Percentiles rank a stretch among this genome's conserved stretches.
Evolutionary conservation across 257 asterid species (phyloP).

Genomic region (Galeopsis tetrahit): DNA sequence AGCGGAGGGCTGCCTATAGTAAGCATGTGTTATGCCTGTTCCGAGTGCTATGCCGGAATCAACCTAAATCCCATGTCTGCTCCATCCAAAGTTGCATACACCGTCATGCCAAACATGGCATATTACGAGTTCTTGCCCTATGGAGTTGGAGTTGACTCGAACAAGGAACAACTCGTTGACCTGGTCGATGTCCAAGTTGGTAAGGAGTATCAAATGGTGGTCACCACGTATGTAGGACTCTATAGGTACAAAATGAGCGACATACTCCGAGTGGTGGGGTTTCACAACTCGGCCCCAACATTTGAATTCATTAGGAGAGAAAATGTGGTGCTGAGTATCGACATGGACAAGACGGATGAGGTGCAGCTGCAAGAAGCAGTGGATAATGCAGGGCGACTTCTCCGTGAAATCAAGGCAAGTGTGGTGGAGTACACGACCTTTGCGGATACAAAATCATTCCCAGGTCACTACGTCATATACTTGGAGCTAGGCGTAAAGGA

Average conservation of each 20-base stretch:
- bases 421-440: constrained; percentile 50
- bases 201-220: constrained; percentile 49
- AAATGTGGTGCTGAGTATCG: constrained; percentile 46
- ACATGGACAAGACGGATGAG: constrained; percentile 48
- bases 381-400: constrained; percentile 34
- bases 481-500: constrained; percentile 37
- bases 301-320: constrained; percentile 38
- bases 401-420: constrained; percentile 10
- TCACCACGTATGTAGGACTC: constrained; percentile 47
- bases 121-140: constrained; percentile 45
- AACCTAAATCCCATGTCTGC: constrained; percentile 41
- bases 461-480: constrained; percentile 46
- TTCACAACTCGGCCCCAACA: constrained; percentile 47
- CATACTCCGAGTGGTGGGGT: constrained; percentile 40
- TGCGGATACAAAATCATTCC: constrained; percentile 34
- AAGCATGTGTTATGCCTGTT: constrained; percentile 37
- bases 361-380: constrained; percentile 44
- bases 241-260: constrained; percentile 51
- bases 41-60: constrained; percentile 44
- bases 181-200: constrained; percentile 45
- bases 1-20: constrained; percentile 41
- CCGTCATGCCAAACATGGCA: constrained; percentile 47
- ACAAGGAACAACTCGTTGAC: constrained; percentile 22
- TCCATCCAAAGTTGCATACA: constrained; percentile 43
- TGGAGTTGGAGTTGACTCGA: constrained; percentile 12